Conservation (phyloP, 371 early-diverging fungal species). For the Mucor indicus region DNA sequence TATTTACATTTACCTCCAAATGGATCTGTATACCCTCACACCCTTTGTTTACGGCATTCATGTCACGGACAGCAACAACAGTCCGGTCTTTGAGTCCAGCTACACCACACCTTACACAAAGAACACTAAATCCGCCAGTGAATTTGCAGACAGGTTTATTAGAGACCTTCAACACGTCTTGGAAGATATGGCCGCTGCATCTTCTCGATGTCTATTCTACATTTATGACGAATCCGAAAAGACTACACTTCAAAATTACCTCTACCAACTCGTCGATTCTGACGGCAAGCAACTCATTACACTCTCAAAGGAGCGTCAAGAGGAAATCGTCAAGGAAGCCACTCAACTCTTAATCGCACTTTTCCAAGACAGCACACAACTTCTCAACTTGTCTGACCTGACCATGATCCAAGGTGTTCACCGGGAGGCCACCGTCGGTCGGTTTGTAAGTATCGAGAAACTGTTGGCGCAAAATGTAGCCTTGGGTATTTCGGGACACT, state of each 20-base stretch:
- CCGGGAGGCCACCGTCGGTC: slow-evolving; percentile 4
- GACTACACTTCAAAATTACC: slow-evolving; percentile 10
- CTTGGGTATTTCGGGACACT: slow-evolving; percentile 21
- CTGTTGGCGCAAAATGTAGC: slow-evolving; percentile 34
- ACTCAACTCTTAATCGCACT: slow-evolving; percentile 25
- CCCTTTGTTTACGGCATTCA: slow-evolving; percentile 24
- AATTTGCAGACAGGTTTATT: slow-evolving; percentile 14
- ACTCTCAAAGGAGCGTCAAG: not conserved
- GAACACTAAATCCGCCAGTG: not conserved
- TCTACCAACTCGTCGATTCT: slow-evolving; percentile 17
- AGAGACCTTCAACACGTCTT: slow-evolving; percentile 6
- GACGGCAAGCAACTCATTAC: slow-evolving; percentile 1
- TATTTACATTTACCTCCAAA: slow-evolving; percentile 22
- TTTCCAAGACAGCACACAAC: slow-evolving; percentile 33
- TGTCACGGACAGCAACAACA: not conserved
- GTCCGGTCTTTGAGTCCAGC: not conserved
- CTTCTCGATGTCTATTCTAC: slow-evolving; percentile 25
- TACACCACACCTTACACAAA: not conserved
- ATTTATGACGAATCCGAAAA: slow-evolving; percentile 20
- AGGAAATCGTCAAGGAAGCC: slow-evolving; percentile 12
- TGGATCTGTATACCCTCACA: slow-evolving; percentile 22
- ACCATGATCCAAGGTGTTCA: no score
- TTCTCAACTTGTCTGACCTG: slow-evolving; percentile 17
- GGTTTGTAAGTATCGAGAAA: slow-evolving; percentile 25
- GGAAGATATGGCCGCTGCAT: not conserved